Base-by-base conservation (phyloP, 805 yeast species). In the Lachancea lanzarotensis region DNA sequence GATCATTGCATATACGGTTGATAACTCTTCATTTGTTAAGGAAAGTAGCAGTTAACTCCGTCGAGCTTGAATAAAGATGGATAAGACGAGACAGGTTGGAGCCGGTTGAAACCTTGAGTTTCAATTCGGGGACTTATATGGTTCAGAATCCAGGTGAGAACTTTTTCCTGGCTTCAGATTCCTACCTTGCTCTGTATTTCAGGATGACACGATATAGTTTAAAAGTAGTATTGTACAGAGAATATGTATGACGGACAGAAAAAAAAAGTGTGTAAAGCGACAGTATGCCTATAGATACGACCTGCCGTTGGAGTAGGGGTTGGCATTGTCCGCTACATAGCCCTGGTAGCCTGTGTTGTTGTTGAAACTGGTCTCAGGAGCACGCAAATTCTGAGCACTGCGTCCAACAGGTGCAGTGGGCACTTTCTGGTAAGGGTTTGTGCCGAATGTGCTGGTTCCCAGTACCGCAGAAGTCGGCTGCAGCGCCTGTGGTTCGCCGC, bases 291-390 rank as follows among this genome's bases (percentile, higher is more conserved):
- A 40, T 13, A 43, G 34, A 19, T 43, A 38, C 9, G 46, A 38
- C 9, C 38, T 20, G 33, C 40, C 40, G n/a, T 33, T 38, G 10
- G 46, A 38, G 35, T 47, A 47, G 20, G 50, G 50, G 29, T 47
- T 47, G 16, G 37, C 18, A 20, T 38, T 12, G 12, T 30, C 13
- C 13, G 45, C 47, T 7, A 42, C 29, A 33, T 33, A 47, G 9
- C 52, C 50, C 35, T 47, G 54, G 45, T 55, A 60, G 12, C 44
- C 42, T 3, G 47, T 47, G 38, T 43, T 38, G 13, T 40, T 34
- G 25, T 44, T 37, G 38, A 63, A 62, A 39, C 61, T 56, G 35
- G 56, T 53, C 43, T 63, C 67, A 13, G 67, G 67, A 42, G 58
- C 60, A 40, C 50, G 49, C 37, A 63, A 42, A 38, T 53, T 52